These are phyloP conservation scores for Pseudozyma hubeiensis DNA, from an alignment of 1,284 basidiomycete species.

Conservation along the genomic window DNA sequence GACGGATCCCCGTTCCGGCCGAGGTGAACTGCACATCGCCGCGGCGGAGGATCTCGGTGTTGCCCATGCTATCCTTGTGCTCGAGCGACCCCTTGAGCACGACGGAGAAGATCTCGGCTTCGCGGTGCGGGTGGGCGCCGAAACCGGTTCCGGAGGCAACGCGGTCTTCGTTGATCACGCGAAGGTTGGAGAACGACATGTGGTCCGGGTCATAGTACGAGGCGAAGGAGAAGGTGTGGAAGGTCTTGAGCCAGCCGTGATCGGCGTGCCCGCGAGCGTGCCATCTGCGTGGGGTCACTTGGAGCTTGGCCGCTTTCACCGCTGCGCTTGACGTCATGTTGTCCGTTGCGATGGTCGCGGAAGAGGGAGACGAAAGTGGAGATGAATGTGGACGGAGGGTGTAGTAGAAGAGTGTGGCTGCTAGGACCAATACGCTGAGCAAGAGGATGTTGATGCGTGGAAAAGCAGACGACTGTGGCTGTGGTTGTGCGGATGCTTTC, in stretches of 20 bases:
- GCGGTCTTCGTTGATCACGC: constrained; percentile 87
- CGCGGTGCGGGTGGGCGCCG: constrained; percentile 81
- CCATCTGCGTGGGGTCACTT: constrained; percentile 39
- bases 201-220: constrained; percentile 76
- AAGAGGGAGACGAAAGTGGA: not conserved
- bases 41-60: constrained; percentile 84
- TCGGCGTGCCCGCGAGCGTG: constrained; percentile 71
- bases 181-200: constrained; percentile 70
- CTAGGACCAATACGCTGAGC: not conserved
- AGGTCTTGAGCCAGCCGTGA: constrained; percentile 83
- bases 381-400: not conserved
- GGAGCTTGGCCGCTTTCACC: constrained; percentile 29
- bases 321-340: constrained; percentile 18
- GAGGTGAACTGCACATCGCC: constrained; percentile 92
- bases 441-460: not conserved
- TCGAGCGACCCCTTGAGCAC: constrained; percentile 81
- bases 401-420: constrained; percentile 1
- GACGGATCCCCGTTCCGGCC: constrained; percentile 85
- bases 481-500: not conserved
- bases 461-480: too few species aligned
- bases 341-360: not conserved
- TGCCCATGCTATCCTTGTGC: constrained; percentile 84
- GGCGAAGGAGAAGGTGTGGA: constrained; percentile 76
- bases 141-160: constrained; percentile 83
- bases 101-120: constrained; percentile 89